phyloP scores from a whole-genome alignment of 805 yeast species.

The Candida maris region DNA sequence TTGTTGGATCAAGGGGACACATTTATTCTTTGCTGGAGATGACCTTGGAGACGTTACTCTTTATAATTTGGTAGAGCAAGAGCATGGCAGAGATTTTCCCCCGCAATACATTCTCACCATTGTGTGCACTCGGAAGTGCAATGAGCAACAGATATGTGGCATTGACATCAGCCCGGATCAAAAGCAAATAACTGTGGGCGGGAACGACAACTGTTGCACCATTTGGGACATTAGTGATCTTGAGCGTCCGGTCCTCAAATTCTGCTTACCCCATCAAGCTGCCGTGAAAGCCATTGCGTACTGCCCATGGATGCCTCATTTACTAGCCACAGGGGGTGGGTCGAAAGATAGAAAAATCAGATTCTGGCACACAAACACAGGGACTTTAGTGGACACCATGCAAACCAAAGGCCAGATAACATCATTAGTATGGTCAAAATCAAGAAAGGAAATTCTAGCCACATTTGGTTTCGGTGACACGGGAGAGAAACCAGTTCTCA shows the following conservation, averaged over 20 bases:
- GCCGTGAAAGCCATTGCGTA: conserved; percentile 89
- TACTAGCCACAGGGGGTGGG: conserved; percentile 91
- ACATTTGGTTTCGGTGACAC: conserved; percentile 76
- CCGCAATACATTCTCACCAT: conserved; percentile 12
- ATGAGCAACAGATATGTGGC: conserved; percentile 62
- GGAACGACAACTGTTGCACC: conserved; percentile 77
- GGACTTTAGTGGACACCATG: conserved; percentile 58
- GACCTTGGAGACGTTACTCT: conserved; percentile 56
- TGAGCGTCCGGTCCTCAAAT: conserved; percentile 40
- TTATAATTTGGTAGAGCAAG: conserved; percentile 30
- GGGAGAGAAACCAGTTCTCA: conserved; percentile 43
- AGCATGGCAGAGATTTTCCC: conserved; percentile 1
- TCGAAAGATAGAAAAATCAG: conserved; percentile 72
- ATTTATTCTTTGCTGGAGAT: conserved; percentile 57
- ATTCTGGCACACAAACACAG: conserved; percentile 83
- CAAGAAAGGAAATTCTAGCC: conserved; percentile 61
- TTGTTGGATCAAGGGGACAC: conserved; percentile 50
- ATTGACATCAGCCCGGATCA: conserved; percentile 54
- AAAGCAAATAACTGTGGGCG: conserved; percentile 70
- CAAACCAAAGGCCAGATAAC: conserved; percentile 74
- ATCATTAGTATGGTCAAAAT: conserved; percentile 69
- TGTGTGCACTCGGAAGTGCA: conserved; percentile 38
- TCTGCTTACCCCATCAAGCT: conserved; percentile 63
- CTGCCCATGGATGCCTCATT: conserved; percentile 83
- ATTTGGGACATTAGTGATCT: conserved; percentile 62